A percentile compares a stretch with the other conserved stretches of the same genome.
phyloP scores from a whole-genome alignment of 2,329 filamentous ascomycete genomes.

The Metarhizium brunneum region DNA sequence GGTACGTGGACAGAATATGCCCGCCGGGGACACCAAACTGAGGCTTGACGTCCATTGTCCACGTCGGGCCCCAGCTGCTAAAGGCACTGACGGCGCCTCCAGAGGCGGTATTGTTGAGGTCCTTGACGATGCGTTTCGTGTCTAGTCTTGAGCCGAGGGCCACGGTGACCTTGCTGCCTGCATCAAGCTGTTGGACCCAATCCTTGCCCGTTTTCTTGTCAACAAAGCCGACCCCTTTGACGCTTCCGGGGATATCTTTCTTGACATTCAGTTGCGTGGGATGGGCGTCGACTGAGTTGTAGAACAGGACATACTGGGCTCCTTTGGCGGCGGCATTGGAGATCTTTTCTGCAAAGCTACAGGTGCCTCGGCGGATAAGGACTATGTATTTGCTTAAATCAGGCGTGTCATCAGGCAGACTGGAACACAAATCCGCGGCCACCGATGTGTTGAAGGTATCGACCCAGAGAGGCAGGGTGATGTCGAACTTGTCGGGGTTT shows the following conservation, averaged over 20 bases:
- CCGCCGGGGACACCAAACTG: conserved; percentile 12
- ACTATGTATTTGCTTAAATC: conserved; percentile 44
- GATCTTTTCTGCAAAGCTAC: conserved; percentile 19
- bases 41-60: conserved; percentile 10
- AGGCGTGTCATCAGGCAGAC: conserved; percentile 39
- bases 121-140: neutral
- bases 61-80: conserved; percentile 11
- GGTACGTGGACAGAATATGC: conserved; percentile 11
- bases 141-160: conserved; percentile 19
- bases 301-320: conserved; percentile 51
- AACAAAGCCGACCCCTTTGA: conserved; percentile 17
- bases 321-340: conserved; percentile 27
- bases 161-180: conserved; percentile 27
- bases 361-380: conserved; percentile 44
- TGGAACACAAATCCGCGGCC: conserved; percentile 36
- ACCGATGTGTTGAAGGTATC: conserved; percentile 27
- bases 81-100: conserved; percentile 6
- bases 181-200: conserved; percentile 29
- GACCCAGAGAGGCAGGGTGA: conserved; percentile 32
- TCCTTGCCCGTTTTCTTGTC: conserved; percentile 32
- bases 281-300: conserved; percentile 40
- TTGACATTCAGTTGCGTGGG: conserved; percentile 5
- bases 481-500: conserved; percentile 26
- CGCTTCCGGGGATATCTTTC: conserved; percentile 17
- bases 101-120: neutral